Base-by-base conservation (phyloP, 2,329 filamentous ascomycete genomes). In the Ophiostoma himal-ulmi region DNA sequence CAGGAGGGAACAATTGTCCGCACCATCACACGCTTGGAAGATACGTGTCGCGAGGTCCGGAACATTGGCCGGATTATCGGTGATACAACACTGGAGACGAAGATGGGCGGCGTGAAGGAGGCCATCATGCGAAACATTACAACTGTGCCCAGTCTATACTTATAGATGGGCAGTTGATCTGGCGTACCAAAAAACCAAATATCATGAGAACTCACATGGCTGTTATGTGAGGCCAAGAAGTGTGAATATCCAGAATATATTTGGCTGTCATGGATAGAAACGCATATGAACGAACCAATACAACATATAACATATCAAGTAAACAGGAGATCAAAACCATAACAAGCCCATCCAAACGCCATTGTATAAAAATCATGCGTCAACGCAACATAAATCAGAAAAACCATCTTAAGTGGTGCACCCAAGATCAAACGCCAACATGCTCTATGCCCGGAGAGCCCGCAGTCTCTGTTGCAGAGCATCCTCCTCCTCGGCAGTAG, bases 31-130 rank as follows among this genome's bases (percentile, higher is more conserved):
- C 84, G 95, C 36, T 83, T 99, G 71, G 95, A 99, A 77, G 95
- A 99, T 84, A 97, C 93, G 10, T 99, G 95, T 78, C 86, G 95
- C 67, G 95, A 99, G 80, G 95, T 98, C 70, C 97, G 97, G 85
- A 98, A 97, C 78, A 94, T 95, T 52, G 95, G 95, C 37, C 86
- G 95, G 74, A 92, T 99, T 74, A 94, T 99, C 75, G 95, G 95
- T 34, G 95, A 99, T 78, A 95, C 95, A 3, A 90, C 90, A 70
- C 82, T 99, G 75, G 97, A 96, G 79, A 88, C 90, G 75, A 99
- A 99, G 86, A 99, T 99, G 94, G 90, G 96, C 81, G 89, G 89
- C 73, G 96, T 94, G 75, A 94, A 98, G 85, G 95, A 99, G 83
- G 86, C 97, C 86, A 99, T 99, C 78, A 96, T 97, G 85, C 84